Base-by-base conservation (phyloP, 2,329 filamentous ascomycete genomes). In the Cryphonectria carpinicola region DNA sequence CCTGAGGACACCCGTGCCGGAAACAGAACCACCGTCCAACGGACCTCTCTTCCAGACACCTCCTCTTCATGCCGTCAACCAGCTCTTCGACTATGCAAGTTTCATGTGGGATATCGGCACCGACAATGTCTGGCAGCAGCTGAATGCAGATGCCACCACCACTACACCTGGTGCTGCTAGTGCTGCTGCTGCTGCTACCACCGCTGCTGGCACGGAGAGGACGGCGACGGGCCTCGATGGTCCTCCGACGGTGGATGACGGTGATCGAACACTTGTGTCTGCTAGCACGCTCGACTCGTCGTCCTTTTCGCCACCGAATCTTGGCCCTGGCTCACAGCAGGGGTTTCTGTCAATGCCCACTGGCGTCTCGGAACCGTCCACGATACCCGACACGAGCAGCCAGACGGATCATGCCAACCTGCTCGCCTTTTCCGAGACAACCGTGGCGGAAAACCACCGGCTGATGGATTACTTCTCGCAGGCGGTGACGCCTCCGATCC, bases 401-500 rank as follows among this genome's bases (percentile, higher is more conserved):
- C 74, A 76, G 32, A 68, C 75, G 25, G 75, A 75, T 17, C 74
- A 77, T 10, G 71, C 73, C 22, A 72, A 73, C 54, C 67, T 73
- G n/a, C 68, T 71, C 32, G 63, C 58, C 39, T 58, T 58, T n/a
- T 60, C 68, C 13, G 68, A 69, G 63, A 76, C 39, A 58, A 76
- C 71, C 32, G 76, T 80, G 1, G 74, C 74, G 7, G 80, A 81
- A 56, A 79, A 81, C 63, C 77, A 79, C 54, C 76, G 79, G 17
- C 76, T 87, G 2, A 79, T 87, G 71, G 82, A 85, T 60, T 85
- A 85, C 68, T 87, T 87, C 70, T 77, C 82, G 25, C 81, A 80
- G 56, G 83, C 84, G 3, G 81, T 84, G 22, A 83, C 83, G n/a
- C 85, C 85, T 7, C 85, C 85, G 0, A 87, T 87, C 39, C 80